Base-by-base conservation (phyloP, 306 rosid species). In the Canavalia ensiformis region DNA sequence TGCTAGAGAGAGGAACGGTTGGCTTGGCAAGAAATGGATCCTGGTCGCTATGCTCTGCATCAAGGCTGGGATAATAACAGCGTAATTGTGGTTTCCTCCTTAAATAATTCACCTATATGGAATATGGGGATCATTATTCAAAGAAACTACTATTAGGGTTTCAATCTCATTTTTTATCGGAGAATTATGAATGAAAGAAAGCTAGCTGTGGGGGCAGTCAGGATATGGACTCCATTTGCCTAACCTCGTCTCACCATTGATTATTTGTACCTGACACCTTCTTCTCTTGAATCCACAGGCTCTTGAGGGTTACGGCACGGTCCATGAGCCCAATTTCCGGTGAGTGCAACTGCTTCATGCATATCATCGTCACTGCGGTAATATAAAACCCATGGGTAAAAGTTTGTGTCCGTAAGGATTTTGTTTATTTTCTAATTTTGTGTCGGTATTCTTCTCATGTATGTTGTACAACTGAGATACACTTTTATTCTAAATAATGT, bases 221-320 rank as follows among this genome's bases (percentile, higher is more conserved):
- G 92, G 97, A 93, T 95, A 88, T 83, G 98, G 99, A 95, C 90
- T 95, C 97, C 97, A 92, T 95, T 95, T 95, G 95, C 97, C 92
- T 93, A 93, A 90, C 90, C 92, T 89, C 97, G 65, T 92, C 83
- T 84, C 89, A 88, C 87, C 89, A 84, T 90, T 95, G 91, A 93
- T 89, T 89, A 84, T 89, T 87, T 87, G 88, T 92, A 90, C 96
- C 99, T 95, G 99, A 95, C 97, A 93, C 89, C 94, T 95, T 95
- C 90, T 95, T 95, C 94, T 95, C 99, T 95, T 95, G 90, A 91
- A 93, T 95, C 95, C 99, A 95, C 99, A 95, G 99, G 99, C 99
- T 93, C 90, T 90, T 88, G 99, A 95, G 89, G 98, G 99, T 81
- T 91, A 95, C 90, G 93, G 84, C 57, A 90, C 89, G 1, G 92